A percentile compares a stretch with the other conserved stretches of the same genome.
These are phyloP conservation scores for Pyrenopolyporus hunteri DNA, from an alignment of 495 filamentous ascomycete species.

Conservation along the genomic window DNA sequence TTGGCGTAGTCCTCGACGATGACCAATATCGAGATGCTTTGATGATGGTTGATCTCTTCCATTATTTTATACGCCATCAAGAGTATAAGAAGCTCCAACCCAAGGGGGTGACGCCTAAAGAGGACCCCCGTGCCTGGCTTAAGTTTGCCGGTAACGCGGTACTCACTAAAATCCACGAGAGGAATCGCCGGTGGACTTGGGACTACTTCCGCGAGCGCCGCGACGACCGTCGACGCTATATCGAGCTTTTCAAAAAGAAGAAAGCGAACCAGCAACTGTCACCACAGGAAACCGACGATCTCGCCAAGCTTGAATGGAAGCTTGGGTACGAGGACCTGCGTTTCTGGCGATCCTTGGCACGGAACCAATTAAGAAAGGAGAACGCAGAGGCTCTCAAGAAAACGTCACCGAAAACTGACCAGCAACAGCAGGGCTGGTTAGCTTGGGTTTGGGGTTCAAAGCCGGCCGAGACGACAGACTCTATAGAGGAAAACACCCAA, in stretches of 20 bases:
- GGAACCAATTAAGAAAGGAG: constrained; percentile 94
- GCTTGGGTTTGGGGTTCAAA: constrained; percentile 88
- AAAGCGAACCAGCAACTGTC: constrained; percentile 79
- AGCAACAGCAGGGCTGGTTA: constrained; percentile 77
- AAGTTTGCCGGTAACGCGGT: constrained; percentile 87
- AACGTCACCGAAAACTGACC: constrained; percentile 50
- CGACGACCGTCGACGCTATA: constrained; percentile 88
- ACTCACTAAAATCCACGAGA: constrained; percentile 89
- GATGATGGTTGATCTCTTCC: constrained; percentile 98
- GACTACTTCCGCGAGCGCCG: constrained; percentile 89
- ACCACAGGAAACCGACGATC: constrained; percentile 69
- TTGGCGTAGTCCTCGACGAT: constrained; percentile 93
- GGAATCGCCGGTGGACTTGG: constrained; percentile 91
- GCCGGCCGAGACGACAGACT: constrained; percentile 56
- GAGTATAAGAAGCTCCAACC: constrained; percentile 95
- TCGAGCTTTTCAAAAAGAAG: constrained; percentile 90
- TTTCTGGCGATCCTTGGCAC: constrained; percentile 93
- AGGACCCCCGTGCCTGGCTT: constrained; percentile 91
- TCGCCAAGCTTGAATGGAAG: constrained; percentile 82
- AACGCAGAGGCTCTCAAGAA: constrained; percentile 74
- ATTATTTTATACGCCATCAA: constrained; percentile 97
- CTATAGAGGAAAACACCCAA: constrained; percentile 72
- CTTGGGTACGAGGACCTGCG: constrained; percentile 93
- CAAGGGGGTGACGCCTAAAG: constrained; percentile 78
- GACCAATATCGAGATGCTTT: constrained; percentile 95